These are phyloP conservation scores for Talaromyces pinophilus DNA, from an alignment of 2,329 filamentous ascomycete genomes.

Conservation along the genomic window DNA sequence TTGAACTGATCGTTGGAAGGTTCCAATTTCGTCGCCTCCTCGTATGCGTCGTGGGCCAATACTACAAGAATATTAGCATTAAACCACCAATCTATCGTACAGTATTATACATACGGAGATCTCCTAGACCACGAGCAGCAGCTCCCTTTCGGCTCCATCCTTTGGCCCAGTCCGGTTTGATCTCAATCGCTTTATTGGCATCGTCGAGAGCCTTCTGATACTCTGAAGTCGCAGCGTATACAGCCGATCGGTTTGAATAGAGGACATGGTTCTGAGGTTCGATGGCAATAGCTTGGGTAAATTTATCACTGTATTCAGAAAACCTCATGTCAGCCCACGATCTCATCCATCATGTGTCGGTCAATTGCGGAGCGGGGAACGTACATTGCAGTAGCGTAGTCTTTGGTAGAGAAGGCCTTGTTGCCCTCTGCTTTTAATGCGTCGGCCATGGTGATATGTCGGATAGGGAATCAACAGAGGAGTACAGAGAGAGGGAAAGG, in stretches of 20 bases:
- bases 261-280: slow-evolving; percentile 92
- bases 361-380: slow-evolving; percentile 44
- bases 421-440: slow-evolving; percentile 97
- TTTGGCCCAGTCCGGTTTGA: slow-evolving; percentile 98
- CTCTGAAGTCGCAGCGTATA: slow-evolving; percentile 84
- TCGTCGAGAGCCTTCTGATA: slow-evolving; percentile 83
- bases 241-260: slow-evolving; percentile 92
- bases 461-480: not conserved
- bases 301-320: slow-evolving; percentile 70
- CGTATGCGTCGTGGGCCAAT: slow-evolving; percentile 84
- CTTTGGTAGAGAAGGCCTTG: slow-evolving; percentile 96
- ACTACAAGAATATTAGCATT: slow-evolving; percentile 47
- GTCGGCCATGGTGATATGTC: slow-evolving; percentile 58
- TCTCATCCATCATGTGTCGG: not conserved
- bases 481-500: not conserved
- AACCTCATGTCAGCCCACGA: not conserved
- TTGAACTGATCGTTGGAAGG: slow-evolving; percentile 90
- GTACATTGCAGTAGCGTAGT: slow-evolving; percentile 94
- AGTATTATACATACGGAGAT: slow-evolving; percentile 59
- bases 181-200: slow-evolving; percentile 86
- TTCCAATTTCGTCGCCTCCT: slow-evolving; percentile 91
- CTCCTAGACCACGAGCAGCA: slow-evolving; percentile 82
- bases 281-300: slow-evolving; percentile 86
- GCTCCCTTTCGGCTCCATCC: slow-evolving; percentile 93
- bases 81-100: not conserved